Evolutionary conservation across 208 protist genomes (phyloP).

Genomic region (Trypanosoma scelopori): DNA sequence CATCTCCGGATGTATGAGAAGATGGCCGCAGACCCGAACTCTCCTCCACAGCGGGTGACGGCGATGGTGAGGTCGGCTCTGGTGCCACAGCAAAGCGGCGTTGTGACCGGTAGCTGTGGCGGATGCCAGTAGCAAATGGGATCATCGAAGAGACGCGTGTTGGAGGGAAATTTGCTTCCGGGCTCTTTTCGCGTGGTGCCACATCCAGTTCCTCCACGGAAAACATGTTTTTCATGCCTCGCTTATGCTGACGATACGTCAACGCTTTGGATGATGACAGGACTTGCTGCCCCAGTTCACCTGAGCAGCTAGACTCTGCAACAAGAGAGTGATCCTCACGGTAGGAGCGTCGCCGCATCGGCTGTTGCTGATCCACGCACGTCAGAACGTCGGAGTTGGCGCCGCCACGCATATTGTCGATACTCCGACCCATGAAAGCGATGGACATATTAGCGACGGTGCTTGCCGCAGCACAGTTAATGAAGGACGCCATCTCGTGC

Average conservation of each 20-base stretch:
- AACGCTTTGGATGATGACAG: not conserved
- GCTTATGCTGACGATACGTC: not conserved
- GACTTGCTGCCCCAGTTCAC: not conserved
- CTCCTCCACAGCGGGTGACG: not conserved
- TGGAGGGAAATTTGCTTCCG: not conserved
- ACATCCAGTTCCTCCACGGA: conserved; percentile 7
- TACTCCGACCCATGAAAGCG: conserved; percentile 16
- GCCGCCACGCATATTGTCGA: not conserved
- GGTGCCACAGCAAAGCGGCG: conserved; percentile 20
- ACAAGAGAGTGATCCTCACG: no score
- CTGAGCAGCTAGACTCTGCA: not conserved
- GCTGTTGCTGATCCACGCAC: not conserved
- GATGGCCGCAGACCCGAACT: not conserved
- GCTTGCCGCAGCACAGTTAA: not conserved
- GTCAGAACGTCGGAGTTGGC: not conserved
- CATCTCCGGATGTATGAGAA: not conserved
- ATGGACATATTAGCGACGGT: conserved; percentile 1
- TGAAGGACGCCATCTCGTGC: conserved; percentile 2
- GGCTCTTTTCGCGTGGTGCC: not conserved
- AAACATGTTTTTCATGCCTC: conserved; percentile 17
- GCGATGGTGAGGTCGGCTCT: not conserved
- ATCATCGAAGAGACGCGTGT: not conserved
- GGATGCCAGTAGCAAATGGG: not conserved
- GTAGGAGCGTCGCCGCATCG: no score
- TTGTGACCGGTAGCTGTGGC: not conserved